phyloP scores from a whole-genome alignment of 257 asterid species.

The Vinca minor region DNA sequence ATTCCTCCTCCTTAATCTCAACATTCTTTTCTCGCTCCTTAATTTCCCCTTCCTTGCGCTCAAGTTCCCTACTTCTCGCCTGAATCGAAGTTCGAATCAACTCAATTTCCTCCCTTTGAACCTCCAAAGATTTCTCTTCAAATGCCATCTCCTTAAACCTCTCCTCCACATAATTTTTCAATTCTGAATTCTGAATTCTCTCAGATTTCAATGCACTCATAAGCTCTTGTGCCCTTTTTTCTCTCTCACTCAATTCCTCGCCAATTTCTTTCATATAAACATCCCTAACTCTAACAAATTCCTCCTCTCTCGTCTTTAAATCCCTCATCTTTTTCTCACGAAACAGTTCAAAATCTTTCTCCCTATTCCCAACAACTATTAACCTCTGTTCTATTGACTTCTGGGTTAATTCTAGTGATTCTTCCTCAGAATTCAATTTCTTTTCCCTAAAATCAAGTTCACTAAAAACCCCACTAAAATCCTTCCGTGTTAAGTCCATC shows the following conservation, averaged over 20 bases:
- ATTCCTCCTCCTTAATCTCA: constrained; percentile 15
- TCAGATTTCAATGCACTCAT: no score
- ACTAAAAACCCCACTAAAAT: constrained; percentile 2
- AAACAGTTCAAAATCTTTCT: constrained; percentile 10
- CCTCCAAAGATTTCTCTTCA: constrained; percentile 13
- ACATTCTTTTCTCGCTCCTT: no score
- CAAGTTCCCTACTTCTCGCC: constrained; percentile 26
- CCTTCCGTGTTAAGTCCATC: not conserved
- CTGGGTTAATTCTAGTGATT: constrained; percentile 8
- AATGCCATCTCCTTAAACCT: constrained; percentile 2
- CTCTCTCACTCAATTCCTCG: no score
- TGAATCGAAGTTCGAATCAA: constrained; percentile 16
- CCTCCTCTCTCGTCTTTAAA: constrained; percentile 3
- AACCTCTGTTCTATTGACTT: constrained; percentile 7
- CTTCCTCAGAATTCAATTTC: constrained; percentile 13
- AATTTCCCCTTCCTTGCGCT: no score
- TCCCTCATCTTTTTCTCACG: not conserved
- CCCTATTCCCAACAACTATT: constrained; percentile 10
- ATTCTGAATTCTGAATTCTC: no score
- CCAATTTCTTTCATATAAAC: no score
- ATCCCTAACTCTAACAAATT: not conserved
- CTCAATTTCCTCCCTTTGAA: constrained; percentile 13
- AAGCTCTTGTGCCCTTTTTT: no score
- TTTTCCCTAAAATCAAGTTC: constrained; percentile 13
- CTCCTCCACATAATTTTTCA: no score